Conservation (phyloP, 176 grass and related monocot species). For the Eremochloa ophiuroides region DNA sequence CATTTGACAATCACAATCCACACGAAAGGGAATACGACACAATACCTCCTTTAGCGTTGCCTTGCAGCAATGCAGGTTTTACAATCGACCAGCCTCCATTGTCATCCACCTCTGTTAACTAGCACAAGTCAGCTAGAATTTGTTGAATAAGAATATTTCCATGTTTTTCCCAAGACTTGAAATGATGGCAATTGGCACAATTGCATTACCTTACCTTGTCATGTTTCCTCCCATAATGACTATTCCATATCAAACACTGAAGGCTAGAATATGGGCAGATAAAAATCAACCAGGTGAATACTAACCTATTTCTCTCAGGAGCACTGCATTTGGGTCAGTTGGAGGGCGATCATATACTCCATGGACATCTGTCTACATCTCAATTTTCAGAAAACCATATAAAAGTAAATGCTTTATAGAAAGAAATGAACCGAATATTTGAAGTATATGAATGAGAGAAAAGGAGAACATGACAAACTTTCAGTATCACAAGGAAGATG, state of each 20-base stretch:
- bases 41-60: constrained; percentile 51
- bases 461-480: background rate
- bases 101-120: constrained; percentile 67
- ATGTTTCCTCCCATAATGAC: background rate
- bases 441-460: constrained; percentile 8
- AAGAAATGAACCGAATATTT: background rate
- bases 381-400: constrained; percentile 31
- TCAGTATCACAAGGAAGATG: background rate
- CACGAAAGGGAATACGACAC: background rate
- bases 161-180: background rate
- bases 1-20: background rate
- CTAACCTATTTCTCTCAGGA: constrained; percentile 87
- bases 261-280: background rate
- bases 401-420: background rate
- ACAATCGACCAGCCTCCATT: constrained; percentile 74
- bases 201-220: background rate
- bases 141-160: background rate
- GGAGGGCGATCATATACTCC: constrained; percentile 96
- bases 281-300: constrained; percentile 18
- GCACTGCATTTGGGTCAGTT: constrained; percentile 74
- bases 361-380: constrained; percentile 85
- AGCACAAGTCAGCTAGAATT: background rate
- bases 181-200: background rate
- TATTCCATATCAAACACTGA: background rate
- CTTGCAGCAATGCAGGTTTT: constrained; percentile 50